phyloP scores from a whole-genome alignment of 1,284 basidiomycete species.

The Ceratobasidium sp. region DNA sequence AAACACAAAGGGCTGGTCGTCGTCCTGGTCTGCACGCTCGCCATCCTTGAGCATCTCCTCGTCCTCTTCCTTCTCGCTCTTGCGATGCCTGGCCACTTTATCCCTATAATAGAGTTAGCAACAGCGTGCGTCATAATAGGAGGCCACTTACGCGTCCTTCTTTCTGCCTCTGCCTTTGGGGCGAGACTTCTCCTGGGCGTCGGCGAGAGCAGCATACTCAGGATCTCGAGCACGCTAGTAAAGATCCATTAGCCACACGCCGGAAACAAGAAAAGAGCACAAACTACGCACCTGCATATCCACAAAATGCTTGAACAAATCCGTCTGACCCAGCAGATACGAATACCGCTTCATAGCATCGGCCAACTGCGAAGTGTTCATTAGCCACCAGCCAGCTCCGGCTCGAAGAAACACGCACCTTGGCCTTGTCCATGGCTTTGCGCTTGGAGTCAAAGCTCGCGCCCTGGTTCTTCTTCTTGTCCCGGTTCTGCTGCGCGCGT shows the following conservation, averaged over 20 bases:
- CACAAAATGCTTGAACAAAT: constrained; percentile 96
- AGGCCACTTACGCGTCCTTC: constrained; percentile 74
- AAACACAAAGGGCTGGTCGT: constrained; percentile 86
- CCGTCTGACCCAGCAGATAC: constrained; percentile 94
- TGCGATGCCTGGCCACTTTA: constrained; percentile 87
- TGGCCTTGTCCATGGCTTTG: constrained; percentile 86
- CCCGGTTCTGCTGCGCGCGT: constrained; percentile 61
- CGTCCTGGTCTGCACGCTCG: constrained; percentile 81
- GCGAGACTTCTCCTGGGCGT: constrained; percentile 76
- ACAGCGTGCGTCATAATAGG: constrained; percentile 32
- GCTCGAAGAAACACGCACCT: constrained; percentile 62
- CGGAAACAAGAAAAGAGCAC: not conserved
- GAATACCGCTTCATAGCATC: constrained; percentile 96
- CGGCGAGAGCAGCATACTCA: constrained; percentile 91
- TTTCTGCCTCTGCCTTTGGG: constrained; percentile 85
- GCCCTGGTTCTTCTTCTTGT: constrained; percentile 74
- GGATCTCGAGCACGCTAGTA: constrained; percentile 90
- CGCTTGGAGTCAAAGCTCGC: constrained; percentile 75
- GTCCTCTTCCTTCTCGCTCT: constrained; percentile 98
- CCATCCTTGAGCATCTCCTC: constrained; percentile 93
- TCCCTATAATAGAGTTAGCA: constrained; percentile 62
- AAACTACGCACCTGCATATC: constrained; percentile 82
- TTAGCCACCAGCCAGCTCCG: constrained; percentile 48
- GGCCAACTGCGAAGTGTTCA: constrained; percentile 71
- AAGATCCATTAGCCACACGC: not conserved